Base-by-base conservation (phyloP, 2,329 filamentous ascomycete genomes). In the Scedosporium minutisporum region DNA sequence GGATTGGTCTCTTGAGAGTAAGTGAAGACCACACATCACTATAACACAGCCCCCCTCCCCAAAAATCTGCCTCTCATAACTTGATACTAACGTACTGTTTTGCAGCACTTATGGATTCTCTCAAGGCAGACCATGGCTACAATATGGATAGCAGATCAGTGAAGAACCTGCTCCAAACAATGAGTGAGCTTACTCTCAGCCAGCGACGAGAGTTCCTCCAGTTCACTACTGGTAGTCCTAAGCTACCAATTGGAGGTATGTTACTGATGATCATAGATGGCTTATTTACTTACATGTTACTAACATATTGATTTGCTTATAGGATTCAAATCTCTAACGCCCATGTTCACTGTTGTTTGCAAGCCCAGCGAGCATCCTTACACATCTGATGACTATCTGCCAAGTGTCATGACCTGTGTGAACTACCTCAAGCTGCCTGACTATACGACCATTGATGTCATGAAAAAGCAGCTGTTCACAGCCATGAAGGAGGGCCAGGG, bases 361-460 rank as follows among this genome's bases (percentile, higher is more conserved):
- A 97, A 97, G 75, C 93, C 93, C n/a, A 96, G 91, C 74, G 95
- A 99, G 72, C 87, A 91, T 16, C 95, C 95, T 1, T 95, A 93
- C 74, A 89, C 88, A 3, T 93, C 93, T 4, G 95, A 99, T 71
- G 95, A 99, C 77, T 99, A 97, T 71, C 83, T 99, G n/a, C 95
- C 96, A 12, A 97, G 93, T 73, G 96, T 99, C 73, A 99, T 99
- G 96, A 99, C 96, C 10, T 99, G 96, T 74, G 95, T 96, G 76
- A 99, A 99, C 75, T 99, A 99, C 73, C 85, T 99, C 70, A 99
- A 99, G 77, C 83, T 99, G 71, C 95, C 95, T 21, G 91, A 99
- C 75, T 99, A 99, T 76, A 93, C 87, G 67, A 86, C 79, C 68
- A 78, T 96, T 65, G 84, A 90, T 1, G 82, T 88, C 60, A 86